A percentile compares a stretch with the other conserved stretches of the same genome.
Evolutionary conservation across 352 stramenopile species (phyloP).

Genomic region (Aphanomyces astaci): DNA sequence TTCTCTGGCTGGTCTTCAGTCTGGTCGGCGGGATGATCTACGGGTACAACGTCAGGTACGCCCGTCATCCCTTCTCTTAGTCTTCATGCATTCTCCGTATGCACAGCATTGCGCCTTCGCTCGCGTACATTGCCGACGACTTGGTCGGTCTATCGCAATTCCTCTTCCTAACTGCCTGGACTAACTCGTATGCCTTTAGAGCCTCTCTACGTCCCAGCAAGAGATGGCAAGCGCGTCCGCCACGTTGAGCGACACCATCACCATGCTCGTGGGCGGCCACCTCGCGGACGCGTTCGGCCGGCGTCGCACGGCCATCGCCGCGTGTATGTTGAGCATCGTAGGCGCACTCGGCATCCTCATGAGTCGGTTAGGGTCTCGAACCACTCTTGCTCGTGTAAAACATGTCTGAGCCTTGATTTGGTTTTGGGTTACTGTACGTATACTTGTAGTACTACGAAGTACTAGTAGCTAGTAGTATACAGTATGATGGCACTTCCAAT

Average conservation of each 20-base stretch:
- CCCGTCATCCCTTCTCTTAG: not conserved
- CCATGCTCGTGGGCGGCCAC: constrained; percentile 66
- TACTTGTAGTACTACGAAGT: too few relatives aligned
- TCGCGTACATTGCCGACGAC: constrained; percentile 77
- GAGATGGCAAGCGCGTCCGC: constrained; percentile 71
- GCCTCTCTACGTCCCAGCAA: constrained; percentile 52
- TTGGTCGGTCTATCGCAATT: constrained; percentile 22
- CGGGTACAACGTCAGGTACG: constrained; percentile 73
- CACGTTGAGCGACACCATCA: constrained; percentile 68
- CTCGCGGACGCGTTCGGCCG: constrained; percentile 69
- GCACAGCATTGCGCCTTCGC: constrained; percentile 48
- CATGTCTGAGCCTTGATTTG: too few relatives aligned
- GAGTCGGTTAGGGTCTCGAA: too few relatives aligned
- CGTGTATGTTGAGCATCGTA: constrained; percentile 59
- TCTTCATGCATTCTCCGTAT: not conserved
- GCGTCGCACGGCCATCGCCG: constrained; percentile 60
- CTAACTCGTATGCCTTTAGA: not conserved
- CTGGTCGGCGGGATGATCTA: constrained; percentile 79
- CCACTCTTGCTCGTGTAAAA: too few relatives aligned
- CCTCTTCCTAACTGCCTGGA: not conserved
- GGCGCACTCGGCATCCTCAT: constrained; percentile 32
- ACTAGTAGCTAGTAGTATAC: too few relatives aligned
- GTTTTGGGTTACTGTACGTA: too few relatives aligned
- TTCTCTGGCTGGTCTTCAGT: constrained; percentile 65
- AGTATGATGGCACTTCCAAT: too few relatives aligned